These are phyloP conservation scores for Aspergillus sparsus DNA, from an alignment of 495 filamentous ascomycete species.

Conservation along the genomic window DNA sequence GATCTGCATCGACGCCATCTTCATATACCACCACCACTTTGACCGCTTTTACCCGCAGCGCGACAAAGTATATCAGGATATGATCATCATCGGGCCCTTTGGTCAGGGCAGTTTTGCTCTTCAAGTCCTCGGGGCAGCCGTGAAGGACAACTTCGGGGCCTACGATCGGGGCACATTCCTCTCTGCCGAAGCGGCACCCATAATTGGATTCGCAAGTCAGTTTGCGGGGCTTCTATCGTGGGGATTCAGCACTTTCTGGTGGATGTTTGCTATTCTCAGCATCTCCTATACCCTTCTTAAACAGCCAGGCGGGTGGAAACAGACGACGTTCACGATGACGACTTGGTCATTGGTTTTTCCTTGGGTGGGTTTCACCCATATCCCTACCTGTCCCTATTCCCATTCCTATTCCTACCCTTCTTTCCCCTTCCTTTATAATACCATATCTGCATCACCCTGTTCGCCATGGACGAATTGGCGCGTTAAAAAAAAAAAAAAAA, in stretches of 20 bases:
- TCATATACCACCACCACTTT: conserved; percentile 33
- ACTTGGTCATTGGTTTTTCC: conserved; percentile 37
- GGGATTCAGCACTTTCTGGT: conserved; percentile 40
- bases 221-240: conserved; percentile 31
- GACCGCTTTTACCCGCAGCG: conserved; percentile 20
- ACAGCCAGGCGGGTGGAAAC: conserved; percentile 26
- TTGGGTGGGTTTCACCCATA: conserved; percentile 27
- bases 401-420: background rate
- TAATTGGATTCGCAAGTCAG: conserved; percentile 25
- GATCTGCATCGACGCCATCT: conserved; percentile 22
- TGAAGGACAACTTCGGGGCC: conserved; percentile 28
- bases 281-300: conserved; percentile 32
- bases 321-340: conserved; percentile 26
- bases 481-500: too few relatives aligned
- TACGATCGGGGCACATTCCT: conserved; percentile 32
- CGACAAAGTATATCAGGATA: conserved; percentile 35
- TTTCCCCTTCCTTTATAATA: conserved; percentile 3
- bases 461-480: too few relatives aligned
- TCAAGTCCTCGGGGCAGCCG: conserved; percentile 29
- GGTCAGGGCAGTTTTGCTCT: conserved; percentile 37
- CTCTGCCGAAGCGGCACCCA: conserved; percentile 25
- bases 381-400: conserved; percentile 8
- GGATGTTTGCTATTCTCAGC: conserved; percentile 34
- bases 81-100: conserved; percentile 42
- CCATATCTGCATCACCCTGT: too few relatives aligned